Conservation (phyloP, 1,284 basidiomycete genomes). For the Puccinia horiana region DNA sequence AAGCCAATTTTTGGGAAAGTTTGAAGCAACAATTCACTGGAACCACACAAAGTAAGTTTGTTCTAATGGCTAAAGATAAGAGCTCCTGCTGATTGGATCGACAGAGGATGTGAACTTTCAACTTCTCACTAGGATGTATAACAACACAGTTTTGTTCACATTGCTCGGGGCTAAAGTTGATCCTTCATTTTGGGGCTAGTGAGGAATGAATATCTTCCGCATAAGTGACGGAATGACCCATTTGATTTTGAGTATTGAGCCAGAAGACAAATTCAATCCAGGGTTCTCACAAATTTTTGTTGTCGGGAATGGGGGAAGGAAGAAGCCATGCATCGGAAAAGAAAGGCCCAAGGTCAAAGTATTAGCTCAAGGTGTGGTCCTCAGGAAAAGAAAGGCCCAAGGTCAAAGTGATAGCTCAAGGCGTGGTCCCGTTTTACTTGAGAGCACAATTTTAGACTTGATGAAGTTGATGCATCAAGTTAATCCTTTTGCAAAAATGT, state of each 20-base stretch:
- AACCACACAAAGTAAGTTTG: background rate
- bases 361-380: background rate
- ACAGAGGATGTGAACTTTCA: background rate
- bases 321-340: background rate
- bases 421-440: too few relatives aligned
- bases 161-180: background rate
- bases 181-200: background rate
- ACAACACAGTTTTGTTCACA: too few relatives aligned
- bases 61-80: background rate
- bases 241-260: background rate
- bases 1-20: background rate
- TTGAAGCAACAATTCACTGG: background rate
- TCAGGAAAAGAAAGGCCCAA: too few relatives aligned
- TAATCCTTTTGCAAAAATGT: constrained; percentile 1
- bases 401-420: too few relatives aligned
- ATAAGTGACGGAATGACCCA: background rate
- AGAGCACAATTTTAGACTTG: background rate
- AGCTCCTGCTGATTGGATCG: background rate
- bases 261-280: background rate
- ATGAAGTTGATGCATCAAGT: background rate
- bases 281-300: constrained; percentile 27
- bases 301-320: background rate
- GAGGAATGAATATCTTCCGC: background rate
- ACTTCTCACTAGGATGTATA: background rate
- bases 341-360: background rate